These are phyloP conservation scores for Anisogramma anomala DNA, from an alignment of 2,329 filamentous ascomycete genomes.

Conservation along the genomic window DNA sequence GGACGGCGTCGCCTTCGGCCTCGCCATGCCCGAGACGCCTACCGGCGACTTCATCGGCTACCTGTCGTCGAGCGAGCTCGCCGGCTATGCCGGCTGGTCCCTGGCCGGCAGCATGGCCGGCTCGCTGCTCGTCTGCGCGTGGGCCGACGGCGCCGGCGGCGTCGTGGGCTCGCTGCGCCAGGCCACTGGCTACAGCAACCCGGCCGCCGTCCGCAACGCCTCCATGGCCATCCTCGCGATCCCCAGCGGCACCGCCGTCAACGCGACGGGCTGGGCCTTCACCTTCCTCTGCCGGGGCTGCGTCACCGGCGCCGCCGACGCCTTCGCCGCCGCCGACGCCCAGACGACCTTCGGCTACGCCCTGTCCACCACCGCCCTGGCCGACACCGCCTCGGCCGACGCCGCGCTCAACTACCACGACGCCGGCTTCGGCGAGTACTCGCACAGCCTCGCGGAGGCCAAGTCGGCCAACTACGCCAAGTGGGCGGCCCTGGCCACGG, in stretches of 20 bases:
- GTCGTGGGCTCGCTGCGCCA: constrained; percentile 20
- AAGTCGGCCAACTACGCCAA: constrained; percentile 23
- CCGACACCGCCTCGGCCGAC: constrained; percentile 18
- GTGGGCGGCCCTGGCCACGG: constrained; percentile 18
- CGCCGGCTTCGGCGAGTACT: constrained; percentile 28
- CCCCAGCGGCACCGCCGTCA: constrained; percentile 33
- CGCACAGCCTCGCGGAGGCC: constrained; percentile 22
- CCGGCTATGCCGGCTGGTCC: constrained; percentile 37
- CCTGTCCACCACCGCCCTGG: constrained; percentile 25
- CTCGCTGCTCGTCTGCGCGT: constrained; percentile 32
- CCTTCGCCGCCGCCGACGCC: constrained; percentile 18
- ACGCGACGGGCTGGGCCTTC: constrained; percentile 34
- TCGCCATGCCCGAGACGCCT: constrained; percentile 37
- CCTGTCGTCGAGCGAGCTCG: constrained; percentile 31
- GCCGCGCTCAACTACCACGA: constrained; percentile 21
- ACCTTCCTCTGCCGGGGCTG: constrained; percentile 37
- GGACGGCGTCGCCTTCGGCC: constrained; percentile 27
- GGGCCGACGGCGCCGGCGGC: constrained; percentile 27
- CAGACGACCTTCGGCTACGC: constrained; percentile 28
- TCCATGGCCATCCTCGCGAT: constrained; percentile 28
- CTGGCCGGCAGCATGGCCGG: constrained; percentile 32
- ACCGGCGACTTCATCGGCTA: constrained; percentile 43
- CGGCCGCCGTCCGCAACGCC: constrained; percentile 26
- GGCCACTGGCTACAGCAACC: constrained; percentile 28
- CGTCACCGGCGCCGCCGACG: constrained; percentile 21